Evolutionary conservation across 2,329 filamentous ascomycete species (phyloP).

Genomic region (Calonectria multiphialidica): DNA sequence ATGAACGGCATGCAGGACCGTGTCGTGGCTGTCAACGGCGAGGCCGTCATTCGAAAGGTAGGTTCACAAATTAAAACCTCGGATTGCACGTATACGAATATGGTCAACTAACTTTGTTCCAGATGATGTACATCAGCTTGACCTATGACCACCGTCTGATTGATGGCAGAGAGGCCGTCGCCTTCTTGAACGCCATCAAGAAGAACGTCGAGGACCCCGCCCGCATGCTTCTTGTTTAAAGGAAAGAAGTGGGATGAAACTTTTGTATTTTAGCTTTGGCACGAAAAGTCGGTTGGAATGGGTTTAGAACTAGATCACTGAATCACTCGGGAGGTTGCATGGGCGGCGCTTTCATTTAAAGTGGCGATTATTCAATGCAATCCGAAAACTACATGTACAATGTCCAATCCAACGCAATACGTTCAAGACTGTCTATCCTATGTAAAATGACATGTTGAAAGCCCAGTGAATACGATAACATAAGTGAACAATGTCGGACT

Average conservation of each 20-base stretch:
- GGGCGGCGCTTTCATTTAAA: constrained; percentile 28
- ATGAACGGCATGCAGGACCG: constrained; percentile 68
- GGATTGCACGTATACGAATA: constrained; percentile 18
- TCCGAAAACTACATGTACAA: constrained; percentile 2
- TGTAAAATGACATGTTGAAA: not conserved
- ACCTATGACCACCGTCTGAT: constrained; percentile 69
- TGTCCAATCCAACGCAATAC: not conserved
- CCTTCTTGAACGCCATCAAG: constrained; percentile 60
- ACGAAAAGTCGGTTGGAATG: not conserved
- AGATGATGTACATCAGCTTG: constrained; percentile 61
- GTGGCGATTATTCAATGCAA: constrained; percentile 16
- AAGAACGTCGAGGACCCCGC: constrained; percentile 55
- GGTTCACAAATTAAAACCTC: constrained; percentile 35
- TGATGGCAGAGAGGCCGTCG: constrained; percentile 70
- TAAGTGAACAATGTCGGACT: no score
- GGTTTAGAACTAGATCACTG: constrained; percentile 12
- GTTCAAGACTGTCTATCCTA: not conserved
- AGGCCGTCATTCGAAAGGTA: constrained; percentile 51
- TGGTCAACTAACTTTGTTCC: constrained; percentile 24
- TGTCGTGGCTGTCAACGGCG: constrained; percentile 70
- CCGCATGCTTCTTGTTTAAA: constrained; percentile 62
- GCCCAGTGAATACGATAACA: no score
- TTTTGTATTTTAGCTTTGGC: constrained; percentile 34
- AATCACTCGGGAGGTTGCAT: constrained; percentile 24
- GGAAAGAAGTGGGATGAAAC: not conserved